Conservation (phyloP, 116 monocot species). For the Trichopus zeylanicus region DNA sequence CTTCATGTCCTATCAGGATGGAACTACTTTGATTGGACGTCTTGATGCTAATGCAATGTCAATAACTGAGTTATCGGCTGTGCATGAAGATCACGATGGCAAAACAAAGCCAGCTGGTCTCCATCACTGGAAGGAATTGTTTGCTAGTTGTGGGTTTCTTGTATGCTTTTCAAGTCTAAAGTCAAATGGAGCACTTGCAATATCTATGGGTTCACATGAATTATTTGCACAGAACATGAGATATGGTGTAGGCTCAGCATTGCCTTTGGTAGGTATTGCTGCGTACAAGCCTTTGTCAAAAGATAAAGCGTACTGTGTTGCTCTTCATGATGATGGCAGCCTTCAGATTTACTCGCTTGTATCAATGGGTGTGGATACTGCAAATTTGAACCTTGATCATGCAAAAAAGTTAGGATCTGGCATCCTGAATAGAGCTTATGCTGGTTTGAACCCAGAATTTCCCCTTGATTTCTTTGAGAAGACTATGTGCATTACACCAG, state of each 20-base stretch:
- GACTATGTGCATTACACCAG: constrained; percentile 77
- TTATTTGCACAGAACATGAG: constrained; percentile 75
- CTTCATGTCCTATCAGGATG: constrained; percentile 89
- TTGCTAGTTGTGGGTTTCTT: constrained; percentile 69
- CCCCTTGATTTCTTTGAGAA: constrained; percentile 99
- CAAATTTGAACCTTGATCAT: constrained; percentile 37
- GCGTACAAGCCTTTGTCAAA: constrained; percentile 88
- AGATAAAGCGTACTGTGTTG: constrained; percentile 75
- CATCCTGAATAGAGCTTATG: constrained; percentile 66
- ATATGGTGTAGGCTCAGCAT: constrained; percentile 54
- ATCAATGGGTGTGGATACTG: constrained; percentile 31
- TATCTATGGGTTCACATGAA: constrained; percentile 43
- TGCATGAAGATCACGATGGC: constrained; percentile 74
- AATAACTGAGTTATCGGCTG: constrained; percentile 47
- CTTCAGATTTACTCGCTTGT: constrained; percentile 78
- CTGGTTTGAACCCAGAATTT: constrained; percentile 71
- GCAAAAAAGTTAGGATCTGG: constrained; percentile 74
- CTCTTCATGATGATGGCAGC: constrained; percentile 94
- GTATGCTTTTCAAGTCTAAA: constrained; percentile 64
- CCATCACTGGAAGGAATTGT: constrained; percentile 85
- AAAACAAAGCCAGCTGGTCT: constrained; percentile 59
- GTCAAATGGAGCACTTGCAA: constrained; percentile 55
- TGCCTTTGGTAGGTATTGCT: constrained; percentile 75
- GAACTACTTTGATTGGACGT: constrained; percentile 61
- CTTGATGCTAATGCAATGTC: constrained; percentile 51